phyloP scores from a whole-genome alignment of 768 basidiomycete species.

The Lentinula aciculospora region DNA sequence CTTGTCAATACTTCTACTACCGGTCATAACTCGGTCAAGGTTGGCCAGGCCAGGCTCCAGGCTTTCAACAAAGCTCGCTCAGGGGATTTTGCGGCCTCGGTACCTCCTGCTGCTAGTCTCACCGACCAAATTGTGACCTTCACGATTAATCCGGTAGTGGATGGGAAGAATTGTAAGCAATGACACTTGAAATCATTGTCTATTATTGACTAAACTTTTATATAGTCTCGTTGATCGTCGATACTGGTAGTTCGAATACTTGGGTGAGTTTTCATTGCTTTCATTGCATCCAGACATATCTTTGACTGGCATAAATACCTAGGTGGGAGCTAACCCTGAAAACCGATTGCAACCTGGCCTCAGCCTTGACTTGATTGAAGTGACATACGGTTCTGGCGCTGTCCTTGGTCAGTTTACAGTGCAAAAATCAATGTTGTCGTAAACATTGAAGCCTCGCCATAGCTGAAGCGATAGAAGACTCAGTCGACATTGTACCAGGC shows the following conservation, averaged over 20 bases:
- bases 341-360: background rate
- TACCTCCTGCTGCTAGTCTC: background rate
- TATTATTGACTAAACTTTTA: background rate
- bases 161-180: background rate
- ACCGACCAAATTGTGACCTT: background rate
- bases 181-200: background rate
- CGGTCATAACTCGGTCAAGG: background rate
- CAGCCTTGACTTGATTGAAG: background rate
- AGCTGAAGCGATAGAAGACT: background rate
- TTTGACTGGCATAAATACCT: background rate
- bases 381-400: background rate
- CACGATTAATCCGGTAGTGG: background rate
- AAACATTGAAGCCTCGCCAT: background rate
- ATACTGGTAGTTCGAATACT: constrained; percentile 2
- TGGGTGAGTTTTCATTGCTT: background rate
- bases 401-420: background rate
- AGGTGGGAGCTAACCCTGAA: background rate
- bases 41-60: background rate
- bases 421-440: background rate
- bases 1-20: background rate
- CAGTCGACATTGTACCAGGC: background rate
- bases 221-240: background rate
- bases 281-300: background rate
- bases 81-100: background rate
- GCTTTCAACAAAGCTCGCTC: background rate